Evolutionary conservation across 2,329 filamentous ascomycete genomes (phyloP).

Genomic region (Sporothrix humicola): DNA sequence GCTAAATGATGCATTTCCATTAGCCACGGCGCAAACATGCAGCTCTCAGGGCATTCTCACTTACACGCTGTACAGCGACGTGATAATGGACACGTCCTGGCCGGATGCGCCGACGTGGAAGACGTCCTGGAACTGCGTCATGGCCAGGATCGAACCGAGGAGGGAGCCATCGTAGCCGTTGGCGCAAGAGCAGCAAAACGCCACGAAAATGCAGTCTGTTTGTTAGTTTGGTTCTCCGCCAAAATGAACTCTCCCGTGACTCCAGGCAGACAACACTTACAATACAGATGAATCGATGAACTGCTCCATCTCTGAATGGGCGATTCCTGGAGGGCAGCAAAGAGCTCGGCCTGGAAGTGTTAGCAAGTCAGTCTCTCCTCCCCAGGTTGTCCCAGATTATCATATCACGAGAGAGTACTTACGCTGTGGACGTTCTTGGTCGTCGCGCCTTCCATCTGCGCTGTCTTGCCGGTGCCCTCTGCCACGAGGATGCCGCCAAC

Average conservation of each 20-base stretch:
- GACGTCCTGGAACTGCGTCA: constrained; percentile 12
- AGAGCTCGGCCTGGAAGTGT: constrained; percentile 8
- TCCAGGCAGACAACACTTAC: too few relatives aligned
- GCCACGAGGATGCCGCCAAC: not conserved
- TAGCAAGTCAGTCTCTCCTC: too few relatives aligned
- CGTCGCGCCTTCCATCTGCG: not conserved
- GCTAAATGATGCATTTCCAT: not conserved
- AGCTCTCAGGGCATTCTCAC: not conserved
- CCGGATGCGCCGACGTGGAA: not conserved
- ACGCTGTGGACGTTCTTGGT: constrained; percentile 10
- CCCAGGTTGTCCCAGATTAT: not conserved
- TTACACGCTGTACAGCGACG: constrained; percentile 17
- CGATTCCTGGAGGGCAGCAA: constrained; percentile 12
- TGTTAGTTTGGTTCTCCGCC: too few relatives aligned
- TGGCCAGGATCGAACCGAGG: constrained; percentile 11
- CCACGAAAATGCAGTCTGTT: constrained; percentile 2
- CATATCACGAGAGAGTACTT: too few relatives aligned
- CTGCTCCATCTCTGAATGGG: constrained; percentile 6
- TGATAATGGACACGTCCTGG: not conserved
- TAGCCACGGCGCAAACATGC: too few relatives aligned
- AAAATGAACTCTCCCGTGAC: too few relatives aligned
- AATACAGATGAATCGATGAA: not conserved
- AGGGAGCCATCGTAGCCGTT: constrained; percentile 19
- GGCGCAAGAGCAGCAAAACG: constrained; percentile 16
- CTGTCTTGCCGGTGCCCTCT: constrained; percentile 18